These are phyloP conservation scores for Primulina eburnea DNA, from an alignment of 257 asterid species.

Conservation along the genomic window DNA sequence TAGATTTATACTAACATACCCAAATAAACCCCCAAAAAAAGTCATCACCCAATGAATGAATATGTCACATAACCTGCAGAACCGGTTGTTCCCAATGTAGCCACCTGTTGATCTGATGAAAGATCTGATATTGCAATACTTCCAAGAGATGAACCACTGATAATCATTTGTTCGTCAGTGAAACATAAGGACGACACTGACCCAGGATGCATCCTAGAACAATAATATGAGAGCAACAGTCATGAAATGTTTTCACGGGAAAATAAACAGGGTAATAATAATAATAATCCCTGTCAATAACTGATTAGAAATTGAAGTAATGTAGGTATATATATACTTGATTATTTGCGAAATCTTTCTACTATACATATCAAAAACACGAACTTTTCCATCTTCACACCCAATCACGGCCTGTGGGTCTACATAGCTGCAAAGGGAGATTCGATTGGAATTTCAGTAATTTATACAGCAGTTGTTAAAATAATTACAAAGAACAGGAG, in stretches of 20 bases:
- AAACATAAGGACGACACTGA: constrained; percentile 71
- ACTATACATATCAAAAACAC: constrained; percentile 94
- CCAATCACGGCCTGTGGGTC: constrained; percentile 96
- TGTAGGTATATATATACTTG: constrained; percentile 59
- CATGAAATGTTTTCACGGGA: background rate
- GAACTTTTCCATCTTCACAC: constrained; percentile 88
- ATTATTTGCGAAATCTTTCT: constrained; percentile 75
- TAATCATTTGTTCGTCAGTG: constrained; percentile 75
- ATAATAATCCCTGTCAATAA: background rate
- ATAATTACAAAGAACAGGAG: background rate
- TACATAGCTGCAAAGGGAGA: constrained; percentile 57
- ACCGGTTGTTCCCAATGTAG: constrained; percentile 43
- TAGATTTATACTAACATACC: background rate
- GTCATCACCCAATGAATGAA: constrained; percentile 12
- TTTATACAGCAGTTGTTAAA: constrained; percentile 13
- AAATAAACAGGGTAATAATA: background rate
- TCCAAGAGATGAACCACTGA: constrained; percentile 86
- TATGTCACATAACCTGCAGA: constrained; percentile 54
- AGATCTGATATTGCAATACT: constrained; percentile 80
- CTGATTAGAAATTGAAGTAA: constrained; percentile 9
- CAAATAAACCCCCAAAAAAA: constrained; percentile 4
- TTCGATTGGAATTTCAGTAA: constrained; percentile 9
- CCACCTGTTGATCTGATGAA: constrained; percentile 81
- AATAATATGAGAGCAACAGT: constrained; percentile 14
- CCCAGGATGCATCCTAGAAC: constrained; percentile 80